Evolutionary conservation across 2,329 filamentous ascomycete genomes (phyloP), one percentile per base, ranked within the genome.

Genomic region (Diaporthe citri): DNA sequence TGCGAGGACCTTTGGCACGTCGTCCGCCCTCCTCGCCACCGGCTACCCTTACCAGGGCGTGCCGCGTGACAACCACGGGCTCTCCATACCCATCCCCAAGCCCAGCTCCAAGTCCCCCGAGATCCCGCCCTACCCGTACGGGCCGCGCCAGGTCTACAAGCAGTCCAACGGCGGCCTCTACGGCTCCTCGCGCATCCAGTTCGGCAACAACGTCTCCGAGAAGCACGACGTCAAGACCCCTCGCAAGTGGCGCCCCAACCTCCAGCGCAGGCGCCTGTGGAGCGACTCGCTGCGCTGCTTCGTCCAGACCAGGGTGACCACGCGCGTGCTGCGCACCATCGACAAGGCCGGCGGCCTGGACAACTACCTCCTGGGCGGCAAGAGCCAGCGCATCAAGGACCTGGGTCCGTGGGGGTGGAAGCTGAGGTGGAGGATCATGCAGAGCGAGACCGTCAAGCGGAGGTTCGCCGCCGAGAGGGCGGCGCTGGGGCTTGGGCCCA

Each of bases 321-420:
- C 93, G 55, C 89, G 90, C 74, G 93, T 95, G 36, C 87, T 93
- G 79, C 88, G 91, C 81, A 93, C 92, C 48, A 94, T 98, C 81
- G 92, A 95, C 82, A 96, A 95, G 82, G 91, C 93, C 77, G 96
- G 96, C 75, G 95, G 97, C 10, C 88, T 99, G 77, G 97, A 99
- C 84, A 92, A 95, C 81, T 99, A 99, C 85, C 87, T 99, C 60
- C 88, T 98, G 56, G 95, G 95, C 78, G 90, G 92, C 82, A 97
- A 95, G 85, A 87, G 93, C 22, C 89, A 88, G 55, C 90, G 97
- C 77, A 89, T 98, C 81, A 94, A 93, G 86, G 95, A 98, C 84
- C 87, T 99, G 74, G 97, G 97, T 7, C 92, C 96, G 71, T 93
- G 93, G 78, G 97, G 97, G 9, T 99, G 97, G 97, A 91, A 93